Evolutionary conservation across 164 flowering plant species (phyloP), one percentile per base, ranked within the genome.

Genomic region (Magnolia changhungtana): DNA sequence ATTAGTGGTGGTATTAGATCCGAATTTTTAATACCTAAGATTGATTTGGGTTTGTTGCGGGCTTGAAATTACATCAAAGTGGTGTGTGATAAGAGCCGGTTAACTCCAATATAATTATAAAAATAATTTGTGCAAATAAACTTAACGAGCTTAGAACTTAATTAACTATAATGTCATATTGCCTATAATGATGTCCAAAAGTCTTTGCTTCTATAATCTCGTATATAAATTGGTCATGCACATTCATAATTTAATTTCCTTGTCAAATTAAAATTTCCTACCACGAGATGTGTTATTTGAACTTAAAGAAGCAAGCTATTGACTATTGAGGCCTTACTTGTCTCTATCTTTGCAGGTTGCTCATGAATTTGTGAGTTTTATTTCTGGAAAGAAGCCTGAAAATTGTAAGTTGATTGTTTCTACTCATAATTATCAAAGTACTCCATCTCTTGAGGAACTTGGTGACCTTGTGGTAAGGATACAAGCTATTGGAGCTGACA

Each of bases 401-500:
- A 89, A 90, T 50, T 82, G 78, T 78, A 92, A 89, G 86, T 63
- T 96, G 63, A 91, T 96, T 73, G 98, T 96, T 79, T 94, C 99
- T 37, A 89, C 93, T 58, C 99, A 96, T 80, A 93, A 96, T 78
- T 92, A 92, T 83, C 82, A 91, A 68, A 71, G 64, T 45, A 96
- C 99, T 78, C 99, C 99, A 63, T 88, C 97, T 50, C 80, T 83
- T 77, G 98, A 96, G 82, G 98, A 92, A 24, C 88, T 94, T 77
- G 90, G 92, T 18, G 83, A 86, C 78, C 95, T 94, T 81, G 97
- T 89, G 69, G 92, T 91, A 63, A 85, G 76, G 59, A 92, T 94
- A 78, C 99, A 92, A 85, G 87, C 91, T 50, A 82, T 91, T 80
- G 98, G 99, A 77, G 99, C 99, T 78, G 99, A 96, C 83, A 90